Conservation (phyloP, 768 basidiomycete species). For the Mycena galericulata region DNA sequence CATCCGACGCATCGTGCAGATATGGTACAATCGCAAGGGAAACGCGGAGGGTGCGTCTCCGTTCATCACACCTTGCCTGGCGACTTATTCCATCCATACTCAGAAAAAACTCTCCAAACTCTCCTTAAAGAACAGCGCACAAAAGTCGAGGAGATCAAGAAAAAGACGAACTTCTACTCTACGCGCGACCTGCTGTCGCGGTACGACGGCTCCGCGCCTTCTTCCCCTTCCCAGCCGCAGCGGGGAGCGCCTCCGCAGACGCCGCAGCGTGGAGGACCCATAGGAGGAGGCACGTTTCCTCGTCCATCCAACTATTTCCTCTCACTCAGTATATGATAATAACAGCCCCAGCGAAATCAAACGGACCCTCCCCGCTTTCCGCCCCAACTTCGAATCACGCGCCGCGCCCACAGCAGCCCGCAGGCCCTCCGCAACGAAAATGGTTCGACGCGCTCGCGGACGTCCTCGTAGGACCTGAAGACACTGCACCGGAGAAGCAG, state of each 20-base stretch:
- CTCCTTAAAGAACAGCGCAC: conserved; percentile 83
- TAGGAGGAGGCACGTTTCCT: no score
- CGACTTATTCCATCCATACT: background rate
- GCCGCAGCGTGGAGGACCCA: background rate
- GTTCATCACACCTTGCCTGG: background rate
- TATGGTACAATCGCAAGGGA: conserved; percentile 86
- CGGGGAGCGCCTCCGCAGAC: background rate
- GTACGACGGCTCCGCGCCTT: conserved; percentile 75
- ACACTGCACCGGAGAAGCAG: conserved; percentile 58
- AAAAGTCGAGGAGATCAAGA: conserved; percentile 96
- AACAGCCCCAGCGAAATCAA: no score
- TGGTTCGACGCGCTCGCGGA: conserved; percentile 94
- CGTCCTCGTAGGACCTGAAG: conserved; percentile 86
- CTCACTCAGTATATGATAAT: no score
- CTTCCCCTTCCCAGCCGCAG: conserved; percentile 21
- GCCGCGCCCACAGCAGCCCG: conserved; percentile 56
- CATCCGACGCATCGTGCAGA: conserved; percentile 81
- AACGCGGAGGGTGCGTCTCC: conserved; percentile 76
- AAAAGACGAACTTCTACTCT: conserved; percentile 95
- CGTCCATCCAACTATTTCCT: no score
- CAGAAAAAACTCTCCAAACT: conserved; percentile 84
- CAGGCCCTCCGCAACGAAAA: conserved; percentile 70
- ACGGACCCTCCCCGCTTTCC: background rate
- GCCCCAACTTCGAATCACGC: background rate
- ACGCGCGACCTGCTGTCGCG: conserved; percentile 91